Evolutionary conservation across 225 moss, liverwort and hornwort genomes (phyloP).

Genomic region (Bryoerythrophyllum caledonicum): DNA sequence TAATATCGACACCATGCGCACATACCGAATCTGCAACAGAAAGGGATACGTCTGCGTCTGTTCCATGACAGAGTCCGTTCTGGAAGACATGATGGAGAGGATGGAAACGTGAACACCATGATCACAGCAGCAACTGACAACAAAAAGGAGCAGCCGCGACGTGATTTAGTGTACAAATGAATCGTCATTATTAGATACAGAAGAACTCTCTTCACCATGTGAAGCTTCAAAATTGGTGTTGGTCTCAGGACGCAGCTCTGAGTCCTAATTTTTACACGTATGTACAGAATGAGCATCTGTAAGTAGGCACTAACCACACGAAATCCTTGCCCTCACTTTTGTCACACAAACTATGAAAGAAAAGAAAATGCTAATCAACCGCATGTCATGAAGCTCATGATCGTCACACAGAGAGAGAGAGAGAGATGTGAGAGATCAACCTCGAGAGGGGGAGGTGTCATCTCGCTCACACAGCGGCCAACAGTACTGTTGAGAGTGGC

Average conservation of each 20-base stretch:
- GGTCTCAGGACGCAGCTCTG: constrained; percentile 32
- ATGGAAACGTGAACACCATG: neutral
- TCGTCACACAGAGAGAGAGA: constrained; percentile 14
- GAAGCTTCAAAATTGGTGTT: constrained; percentile 61
- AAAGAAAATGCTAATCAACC: constrained; percentile 2
- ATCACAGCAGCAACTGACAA: constrained; percentile 3
- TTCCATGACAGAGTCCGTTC: neutral
- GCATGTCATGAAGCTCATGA: constrained; percentile 36
- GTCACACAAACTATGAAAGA: constrained; percentile 5
- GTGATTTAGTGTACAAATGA: constrained; percentile 54
- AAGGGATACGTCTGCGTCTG: neutral
- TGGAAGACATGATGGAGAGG: neutral
- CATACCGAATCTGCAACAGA: neutral
- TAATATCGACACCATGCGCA: no score
- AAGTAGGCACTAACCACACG: neutral
- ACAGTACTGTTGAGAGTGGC: constrained; percentile 43
- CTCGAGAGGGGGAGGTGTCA: constrained; percentile 28
- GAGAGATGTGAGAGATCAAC: constrained; percentile 38
- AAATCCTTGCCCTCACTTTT: no score
- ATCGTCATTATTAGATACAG: constrained; percentile 42
- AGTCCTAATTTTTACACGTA: constrained; percentile 43
- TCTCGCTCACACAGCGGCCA: constrained; percentile 33
- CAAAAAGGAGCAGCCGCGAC: neutral
- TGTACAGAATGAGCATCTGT: constrained; percentile 34
- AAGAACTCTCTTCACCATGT: constrained; percentile 22